These are phyloP conservation scores for Erigeron canadensis DNA, from an alignment of 129 eudicot species.

Conservation along the genomic window DNA sequence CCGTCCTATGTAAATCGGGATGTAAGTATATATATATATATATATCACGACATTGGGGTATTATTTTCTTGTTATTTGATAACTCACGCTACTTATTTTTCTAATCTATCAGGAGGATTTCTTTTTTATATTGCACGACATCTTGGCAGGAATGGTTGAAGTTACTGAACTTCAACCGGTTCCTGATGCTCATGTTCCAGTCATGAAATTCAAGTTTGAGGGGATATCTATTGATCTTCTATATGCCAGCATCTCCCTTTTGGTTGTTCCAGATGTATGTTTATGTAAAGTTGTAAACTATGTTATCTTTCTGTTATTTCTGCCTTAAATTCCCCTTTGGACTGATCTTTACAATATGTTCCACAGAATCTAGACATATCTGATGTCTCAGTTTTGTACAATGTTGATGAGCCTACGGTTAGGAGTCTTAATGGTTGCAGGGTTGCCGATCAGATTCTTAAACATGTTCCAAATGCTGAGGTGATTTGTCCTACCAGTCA, in stretches of 20 bases:
- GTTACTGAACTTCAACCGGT: constrained; percentile 86
- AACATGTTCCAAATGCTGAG: constrained; percentile 93
- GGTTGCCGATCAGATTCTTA: constrained; percentile 91
- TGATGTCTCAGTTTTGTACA: constrained; percentile 50
- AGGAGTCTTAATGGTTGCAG: constrained; percentile 88
- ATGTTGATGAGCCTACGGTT: constrained; percentile 84
- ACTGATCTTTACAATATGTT: background rate
- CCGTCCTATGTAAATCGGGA: constrained; percentile 92
- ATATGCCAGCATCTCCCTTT: constrained; percentile 69
- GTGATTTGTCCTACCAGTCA: constrained; percentile 26
- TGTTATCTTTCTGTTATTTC: background rate
- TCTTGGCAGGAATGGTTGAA: constrained; percentile 65
- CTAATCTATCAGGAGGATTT: constrained; percentile 55
- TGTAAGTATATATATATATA: constrained; percentile 39
- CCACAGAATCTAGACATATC: constrained; percentile 84
- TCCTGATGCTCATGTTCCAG: constrained; percentile 95
- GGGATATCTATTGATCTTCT: constrained; percentile 88
- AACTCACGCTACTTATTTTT: background rate
- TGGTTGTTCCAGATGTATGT: constrained; percentile 86
- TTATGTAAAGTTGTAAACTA: background rate
- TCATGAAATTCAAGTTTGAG: constrained; percentile 79
- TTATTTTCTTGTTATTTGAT: background rate
- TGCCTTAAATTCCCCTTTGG: background rate
- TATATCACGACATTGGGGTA: background rate
- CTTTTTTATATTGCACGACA: constrained; percentile 57